A percentile compares a stretch with the other conserved stretches of the same genome.
Conservation (phyloP, 169 alveolate species). For the Plasmodium vivax region DNA sequence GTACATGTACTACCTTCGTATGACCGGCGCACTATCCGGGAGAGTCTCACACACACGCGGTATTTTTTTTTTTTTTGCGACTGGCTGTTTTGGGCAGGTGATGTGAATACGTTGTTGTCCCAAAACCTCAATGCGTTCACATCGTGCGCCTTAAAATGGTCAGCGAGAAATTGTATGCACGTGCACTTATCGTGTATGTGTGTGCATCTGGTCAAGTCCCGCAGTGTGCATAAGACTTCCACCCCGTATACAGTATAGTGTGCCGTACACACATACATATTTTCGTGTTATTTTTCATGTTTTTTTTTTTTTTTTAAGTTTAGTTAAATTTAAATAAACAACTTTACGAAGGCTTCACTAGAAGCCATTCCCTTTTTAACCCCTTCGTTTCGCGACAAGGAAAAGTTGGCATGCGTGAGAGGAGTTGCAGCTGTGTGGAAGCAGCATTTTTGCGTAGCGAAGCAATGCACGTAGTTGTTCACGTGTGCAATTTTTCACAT, state of each 20-base stretch:
- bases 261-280: neutral
- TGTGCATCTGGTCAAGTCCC: neutral
- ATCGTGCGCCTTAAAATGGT: neutral
- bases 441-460: neutral
- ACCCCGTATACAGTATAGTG: neutral
- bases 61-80: neutral
- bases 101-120: neutral
- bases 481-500: neutral
- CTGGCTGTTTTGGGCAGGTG: neutral
- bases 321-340: conserved; percentile 5
- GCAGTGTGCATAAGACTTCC: neutral
- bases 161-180: neutral
- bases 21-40: neutral
- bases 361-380: conserved; percentile 57
- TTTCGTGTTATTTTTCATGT: neutral
- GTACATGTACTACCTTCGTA: neutral
- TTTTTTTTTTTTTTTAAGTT: neutral
- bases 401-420: neutral
- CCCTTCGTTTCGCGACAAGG: neutral
- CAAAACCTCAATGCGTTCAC: neutral
- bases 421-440: neutral
- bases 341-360: conserved; percentile 70
- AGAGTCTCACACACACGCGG: neutral
- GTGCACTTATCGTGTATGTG: neutral
- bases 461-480: neutral